These are phyloP conservation scores for Fraxinus cuspidata DNA, from an alignment of 257 asterid species.

Conservation along the genomic window DNA sequence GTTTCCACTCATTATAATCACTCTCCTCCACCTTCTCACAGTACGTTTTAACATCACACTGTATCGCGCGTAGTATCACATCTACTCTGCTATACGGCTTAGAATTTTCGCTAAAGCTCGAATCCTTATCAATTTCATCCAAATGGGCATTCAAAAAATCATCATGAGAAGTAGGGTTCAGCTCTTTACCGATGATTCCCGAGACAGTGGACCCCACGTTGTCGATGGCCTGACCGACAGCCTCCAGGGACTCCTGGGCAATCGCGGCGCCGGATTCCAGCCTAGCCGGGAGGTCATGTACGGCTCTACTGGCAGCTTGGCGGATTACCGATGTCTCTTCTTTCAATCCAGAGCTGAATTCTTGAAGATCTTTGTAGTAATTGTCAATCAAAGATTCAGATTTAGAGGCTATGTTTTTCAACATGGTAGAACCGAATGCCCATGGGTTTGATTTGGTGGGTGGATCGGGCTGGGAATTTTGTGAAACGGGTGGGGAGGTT, in stretches of 20 bases:
- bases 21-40: slow-evolving; percentile 63
- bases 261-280: slow-evolving; percentile 85
- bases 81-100: slow-evolving; percentile 82
- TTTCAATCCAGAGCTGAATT: slow-evolving; percentile 66
- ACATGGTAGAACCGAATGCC: slow-evolving; percentile 63
- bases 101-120: slow-evolving; percentile 20
- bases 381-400: slow-evolving; percentile 72
- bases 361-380: slow-evolving; percentile 75
- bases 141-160: slow-evolving; percentile 32
- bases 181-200: slow-evolving; percentile 66
- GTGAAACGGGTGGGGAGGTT: slow-evolving; percentile 34
- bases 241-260: slow-evolving; percentile 81
- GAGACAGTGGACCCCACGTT: slow-evolving; percentile 64
- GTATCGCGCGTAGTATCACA: slow-evolving; percentile 53
- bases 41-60: slow-evolving; percentile 66
- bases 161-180: slow-evolving; percentile 44
- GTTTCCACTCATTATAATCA: slow-evolving; percentile 61
- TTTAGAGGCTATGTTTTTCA: slow-evolving; percentile 63
- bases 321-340: slow-evolving; percentile 71
- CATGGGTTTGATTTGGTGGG: slow-evolving; percentile 38
- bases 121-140: slow-evolving; percentile 36
- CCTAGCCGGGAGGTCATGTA: slow-evolving; percentile 66
- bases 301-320: slow-evolving; percentile 75
- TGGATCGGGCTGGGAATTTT: slow-evolving; percentile 30
- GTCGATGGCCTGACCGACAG: slow-evolving; percentile 83